Conservation (phyloP, 2,329 filamentous ascomycete species). For the Shiraia bambusicola region DNA sequence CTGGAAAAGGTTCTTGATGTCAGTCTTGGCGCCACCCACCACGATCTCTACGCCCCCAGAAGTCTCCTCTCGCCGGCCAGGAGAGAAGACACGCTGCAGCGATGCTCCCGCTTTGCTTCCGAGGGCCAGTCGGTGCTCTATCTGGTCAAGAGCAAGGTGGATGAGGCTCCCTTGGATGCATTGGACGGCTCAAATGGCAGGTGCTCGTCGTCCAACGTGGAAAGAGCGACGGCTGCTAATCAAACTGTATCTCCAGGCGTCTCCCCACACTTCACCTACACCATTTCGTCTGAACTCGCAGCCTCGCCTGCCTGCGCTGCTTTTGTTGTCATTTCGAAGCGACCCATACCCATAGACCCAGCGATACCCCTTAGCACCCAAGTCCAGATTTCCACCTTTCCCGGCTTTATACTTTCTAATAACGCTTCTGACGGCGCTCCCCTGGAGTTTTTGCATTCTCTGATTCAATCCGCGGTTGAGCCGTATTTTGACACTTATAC, state of each 20-base stretch:
- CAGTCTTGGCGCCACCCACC: constrained; percentile 56
- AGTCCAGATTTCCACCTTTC: constrained; percentile 89
- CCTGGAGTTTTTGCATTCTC: constrained; percentile 88
- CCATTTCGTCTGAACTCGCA: constrained; percentile 77
- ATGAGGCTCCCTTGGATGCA: constrained; percentile 43
- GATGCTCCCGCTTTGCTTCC: constrained; percentile 84
- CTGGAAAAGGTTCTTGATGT: constrained; percentile 51
- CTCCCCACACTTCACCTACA: constrained; percentile 66
- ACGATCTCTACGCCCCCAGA: constrained; percentile 76
- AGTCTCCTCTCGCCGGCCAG: constrained; percentile 76
- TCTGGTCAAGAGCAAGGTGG: constrained; percentile 77
- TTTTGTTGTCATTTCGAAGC: constrained; percentile 87
- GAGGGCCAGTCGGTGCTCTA: constrained; percentile 88
- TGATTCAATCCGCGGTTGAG: constrained; percentile 86
- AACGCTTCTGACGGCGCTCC: constrained; percentile 72
- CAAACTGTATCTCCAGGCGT: constrained; percentile 47
- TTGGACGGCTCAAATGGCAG: constrained; percentile 37
- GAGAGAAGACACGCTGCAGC: constrained; percentile 77
- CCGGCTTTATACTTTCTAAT: constrained; percentile 72
- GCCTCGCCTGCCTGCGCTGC: constrained; percentile 77
- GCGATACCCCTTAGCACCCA: constrained; percentile 80
- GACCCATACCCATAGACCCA: constrained; percentile 82
- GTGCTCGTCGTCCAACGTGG: constrained; percentile 12
- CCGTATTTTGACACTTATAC: constrained; percentile 98
- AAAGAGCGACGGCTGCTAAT: constrained; percentile 12